Evolutionary conservation across 441 rosid genomes (phyloP), one percentile per base, ranked within the genome.

Genomic region (Pelargonium australe): DNA sequence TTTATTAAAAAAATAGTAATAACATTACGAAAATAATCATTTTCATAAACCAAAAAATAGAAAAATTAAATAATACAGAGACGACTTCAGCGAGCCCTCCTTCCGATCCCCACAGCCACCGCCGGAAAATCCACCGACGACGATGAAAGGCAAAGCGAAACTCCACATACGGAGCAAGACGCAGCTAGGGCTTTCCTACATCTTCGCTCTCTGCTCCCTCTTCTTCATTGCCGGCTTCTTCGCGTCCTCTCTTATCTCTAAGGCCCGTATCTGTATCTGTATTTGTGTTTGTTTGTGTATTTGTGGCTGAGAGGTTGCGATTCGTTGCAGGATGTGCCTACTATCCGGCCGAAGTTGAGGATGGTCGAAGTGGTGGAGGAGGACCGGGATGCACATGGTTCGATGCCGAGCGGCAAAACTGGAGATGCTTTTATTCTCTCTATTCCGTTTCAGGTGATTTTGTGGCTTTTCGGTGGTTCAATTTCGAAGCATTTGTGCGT

Each of bases 361-460:
- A 81, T 9, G 86, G 75, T 84, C 71, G 87, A 86, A 71, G 69
- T 83, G 65, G 80, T 71, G 69, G 71, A 73, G 16, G 70, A 64
- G 20, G 85, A 73, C 1, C 80, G 47, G 67, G 81, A 75, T 45
- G 68, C 60, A 25, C 73, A 28, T 72, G 75, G 12, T n/a, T 43
- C 77, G 69, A 81, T 84, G 91, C 82, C 90, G 7, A 77, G 81
- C 74, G 96, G 95, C 44, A 76, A 73, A 55, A 88, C 89, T 49
- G 98, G 96, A 63, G 93, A 90, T 13, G 73, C 80, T 76, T 83
- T 76, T 9, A 31, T 87, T 47, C 81, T 79, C 13, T 81, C 94
- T 4, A 85, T 90, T 75, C 87, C 98, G 4, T 92, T 83, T 84
- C 96, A 92, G 93, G 98, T 89, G 11, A 67, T 23, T 28, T 12